Evolutionary conservation across 352 stramenopile species (phyloP), one percentile per base, ranked within the genome.

Genomic region (Pythium sp.): DNA sequence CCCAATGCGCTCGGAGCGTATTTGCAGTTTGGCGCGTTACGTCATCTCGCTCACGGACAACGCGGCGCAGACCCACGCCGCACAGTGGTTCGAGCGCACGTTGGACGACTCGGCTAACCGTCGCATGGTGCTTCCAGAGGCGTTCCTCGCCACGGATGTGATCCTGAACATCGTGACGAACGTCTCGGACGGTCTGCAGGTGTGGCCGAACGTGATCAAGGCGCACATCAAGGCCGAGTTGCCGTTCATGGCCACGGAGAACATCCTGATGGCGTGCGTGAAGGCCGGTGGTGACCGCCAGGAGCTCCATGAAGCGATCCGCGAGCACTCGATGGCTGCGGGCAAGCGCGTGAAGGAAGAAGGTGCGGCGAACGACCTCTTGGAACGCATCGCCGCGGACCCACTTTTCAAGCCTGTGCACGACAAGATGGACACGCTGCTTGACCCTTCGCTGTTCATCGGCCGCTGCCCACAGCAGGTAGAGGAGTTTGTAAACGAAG

Each of bases 201-300:
- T 97, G 58, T 97, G 90, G 89, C 89, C 89, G n/a, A 97, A 97
- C 69, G 91, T 98, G 22, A 98, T 99, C 65, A 93, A 96, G 69
- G 79, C 92, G n/a, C 97, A 99, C 79, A 98, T 99, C 65, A 97
- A 97, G 79, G 93, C 95, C 20, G 97, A 99, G 84, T 82, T 99
- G 68, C 98, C 98, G 26, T 99, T 99, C 81, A 99, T 99, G 98
- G 95, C 97, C 30, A 99, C 98, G 11, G 98, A 99, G 79, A 98
- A 98, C 76, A 99, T 99, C 75, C 76, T 99, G 51, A 99, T 99
- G 98, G 97, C 98, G 49, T 99, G 97, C 75, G 90, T 98, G 58
- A 99, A 99, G 92, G 94, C 93, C 14, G 97, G 98, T 32, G 98
- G 98, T n/a, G 97, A 99, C 73, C 91, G 98, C 63, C 97, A 99